Base-by-base conservation (phyloP, 1,139 yeast species). In the Pichia sp. region DNA sequence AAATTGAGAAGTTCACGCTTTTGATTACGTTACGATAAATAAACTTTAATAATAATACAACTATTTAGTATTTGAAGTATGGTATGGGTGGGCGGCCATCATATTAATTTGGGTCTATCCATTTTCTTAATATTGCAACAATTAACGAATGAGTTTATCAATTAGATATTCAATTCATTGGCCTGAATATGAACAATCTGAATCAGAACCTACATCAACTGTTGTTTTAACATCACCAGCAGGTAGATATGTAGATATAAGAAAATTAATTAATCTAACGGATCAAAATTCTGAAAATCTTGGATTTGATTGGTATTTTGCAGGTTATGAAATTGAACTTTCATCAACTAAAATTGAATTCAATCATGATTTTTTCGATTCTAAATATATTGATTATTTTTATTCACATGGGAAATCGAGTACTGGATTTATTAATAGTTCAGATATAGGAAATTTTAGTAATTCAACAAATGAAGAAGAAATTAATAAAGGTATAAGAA, bases 381-480 rank as follows among this genome's bases (percentile, higher is more conserved):
- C 60, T 6, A 40, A 33, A 24, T 57, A 41, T 34, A 55, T 57
- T 24, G 31, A 45, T 3, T 29, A 49, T 12, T 43, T 42, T 43
- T 38, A 39, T 24, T 29, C 30, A 26, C 42, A 36, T 24, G 36
- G 36, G 6, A 16, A 27, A 26, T 12, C 42, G 8, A 26, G 35
- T 9, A 29, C 5, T 12, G 41, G 35, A 6, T 22, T 37, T 6
- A 12, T 28, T 2, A 37, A 34, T 2, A 35, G 33, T 9, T 54
- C 55, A 7, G 48, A 46, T 12, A 42, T 52, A 27, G 46, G 47
- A 9, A 51, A 48, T 10, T 58, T 63, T 7, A 65, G 63, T 32
- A 66, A 73, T 0, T 82, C 78, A 50, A 55, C 66, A 20, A 82
- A 83, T 2, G 61, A 65, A 9, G 75, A 75, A 50, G 63, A 67